Evolutionary conservation across 108 stramenopile genomes (phyloP).

Genomic region (Cyclotella sp.): DNA sequence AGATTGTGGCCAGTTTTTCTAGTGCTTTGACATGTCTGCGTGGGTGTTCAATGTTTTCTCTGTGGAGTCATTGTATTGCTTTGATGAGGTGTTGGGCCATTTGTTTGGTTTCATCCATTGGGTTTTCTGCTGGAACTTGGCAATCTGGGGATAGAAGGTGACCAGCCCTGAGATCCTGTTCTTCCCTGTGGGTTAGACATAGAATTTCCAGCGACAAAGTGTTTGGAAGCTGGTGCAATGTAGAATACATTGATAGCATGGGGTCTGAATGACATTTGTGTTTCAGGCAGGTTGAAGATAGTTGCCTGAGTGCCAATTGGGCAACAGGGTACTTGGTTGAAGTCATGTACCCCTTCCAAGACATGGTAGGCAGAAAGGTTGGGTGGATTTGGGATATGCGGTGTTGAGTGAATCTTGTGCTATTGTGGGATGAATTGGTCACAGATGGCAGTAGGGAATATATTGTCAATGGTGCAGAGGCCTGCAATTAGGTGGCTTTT

Average conservation of each 20-base stretch:
- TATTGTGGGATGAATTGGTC: background rate
- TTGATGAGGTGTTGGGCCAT: background rate
- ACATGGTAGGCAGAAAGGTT: too few relatives aligned
- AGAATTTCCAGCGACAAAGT: constrained; percentile 41
- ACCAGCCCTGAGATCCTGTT: constrained; percentile 44
- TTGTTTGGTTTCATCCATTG: background rate
- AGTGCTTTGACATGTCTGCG: too few relatives aligned
- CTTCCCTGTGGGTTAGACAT: constrained; percentile 22
- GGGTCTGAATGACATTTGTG: constrained; percentile 31
- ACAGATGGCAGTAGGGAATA: too few relatives aligned
- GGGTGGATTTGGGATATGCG: too few relatives aligned
- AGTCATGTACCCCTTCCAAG: too few relatives aligned
- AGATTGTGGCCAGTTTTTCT: too few relatives aligned
- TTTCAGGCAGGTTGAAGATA: constrained; percentile 27
- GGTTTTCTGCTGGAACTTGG: constrained; percentile 15
- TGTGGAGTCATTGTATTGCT: background rate
- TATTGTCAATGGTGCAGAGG: too few relatives aligned
- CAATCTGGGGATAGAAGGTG: constrained; percentile 41
- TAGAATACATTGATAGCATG: constrained; percentile 42
- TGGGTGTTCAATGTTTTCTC: background rate
- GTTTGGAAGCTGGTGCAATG: constrained; percentile 33
- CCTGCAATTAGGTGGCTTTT: too few relatives aligned
- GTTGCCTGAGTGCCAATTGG: background rate
- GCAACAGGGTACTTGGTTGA: too few relatives aligned
- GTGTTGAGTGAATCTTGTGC: too few relatives aligned